Conservation (phyloP, 352 stramenopile species). For the Elongisporangium prolatum region DNA sequence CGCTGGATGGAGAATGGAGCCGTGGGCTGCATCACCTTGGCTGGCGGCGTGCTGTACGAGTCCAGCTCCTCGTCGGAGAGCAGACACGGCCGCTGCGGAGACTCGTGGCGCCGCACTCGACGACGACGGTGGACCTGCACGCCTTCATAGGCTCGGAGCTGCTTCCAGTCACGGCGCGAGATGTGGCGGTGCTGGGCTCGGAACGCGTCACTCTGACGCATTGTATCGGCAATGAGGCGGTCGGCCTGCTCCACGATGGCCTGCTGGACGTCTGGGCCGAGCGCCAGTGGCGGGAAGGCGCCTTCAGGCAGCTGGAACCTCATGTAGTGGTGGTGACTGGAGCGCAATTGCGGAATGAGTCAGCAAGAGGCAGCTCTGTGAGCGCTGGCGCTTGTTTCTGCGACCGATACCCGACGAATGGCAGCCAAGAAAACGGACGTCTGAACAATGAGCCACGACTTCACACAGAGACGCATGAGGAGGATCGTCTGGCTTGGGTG, state of each 20-base stretch:
- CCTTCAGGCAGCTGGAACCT: conserved; percentile 33
- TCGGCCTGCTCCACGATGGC: conserved; percentile 23
- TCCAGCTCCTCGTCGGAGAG: neutral
- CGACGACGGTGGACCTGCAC: conserved; percentile 27
- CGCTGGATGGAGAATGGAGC: neutral
- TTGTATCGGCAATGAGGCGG: conserved; percentile 24
- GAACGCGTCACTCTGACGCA: conserved; percentile 28
- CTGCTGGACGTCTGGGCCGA: conserved; percentile 16
- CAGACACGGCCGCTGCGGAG: neutral
- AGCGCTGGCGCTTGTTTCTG: neutral
- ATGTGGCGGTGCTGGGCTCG: neutral
- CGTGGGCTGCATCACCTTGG: neutral
- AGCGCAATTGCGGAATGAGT: conserved; percentile 1
- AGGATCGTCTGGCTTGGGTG: neutral
- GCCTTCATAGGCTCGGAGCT: conserved; percentile 31
- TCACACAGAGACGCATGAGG: too few relatives aligned
- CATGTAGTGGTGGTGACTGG: neutral
- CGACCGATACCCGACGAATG: neutral
- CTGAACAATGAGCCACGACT: neutral
- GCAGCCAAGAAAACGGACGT: neutral
- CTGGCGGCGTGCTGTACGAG: neutral
- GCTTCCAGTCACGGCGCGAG: conserved; percentile 19
- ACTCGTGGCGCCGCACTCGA: neutral
- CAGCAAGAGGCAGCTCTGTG: neutral
- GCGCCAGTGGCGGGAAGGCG: conserved; percentile 17